Evolutionary conservation across 78 protist genomes (phyloP).

Genomic region (Dictyostelium intermedium): DNA sequence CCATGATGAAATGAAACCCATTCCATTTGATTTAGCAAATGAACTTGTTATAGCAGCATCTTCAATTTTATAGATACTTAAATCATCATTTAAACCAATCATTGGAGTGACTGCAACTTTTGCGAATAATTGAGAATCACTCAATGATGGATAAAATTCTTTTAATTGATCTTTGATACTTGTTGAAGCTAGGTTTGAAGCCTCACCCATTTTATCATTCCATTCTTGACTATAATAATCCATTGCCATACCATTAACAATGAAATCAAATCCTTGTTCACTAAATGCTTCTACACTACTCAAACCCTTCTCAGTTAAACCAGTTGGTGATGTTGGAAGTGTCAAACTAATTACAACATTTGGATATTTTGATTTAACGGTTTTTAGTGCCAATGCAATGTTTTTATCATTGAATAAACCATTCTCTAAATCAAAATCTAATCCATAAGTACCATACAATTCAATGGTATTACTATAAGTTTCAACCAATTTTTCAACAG

Average conservation of each 20-base stretch:
- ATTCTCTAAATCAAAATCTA: constrained; percentile 9
- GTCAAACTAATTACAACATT: background rate
- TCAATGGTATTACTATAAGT: background rate
- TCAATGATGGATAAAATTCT: background rate
- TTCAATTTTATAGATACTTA: background rate
- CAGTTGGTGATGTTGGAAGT: background rate
- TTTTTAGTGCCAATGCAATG: background rate
- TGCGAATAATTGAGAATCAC: background rate
- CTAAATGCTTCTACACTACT: background rate
- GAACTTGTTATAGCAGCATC: background rate
- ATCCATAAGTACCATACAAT: background rate
- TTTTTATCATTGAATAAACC: background rate
- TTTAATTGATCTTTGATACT: background rate
- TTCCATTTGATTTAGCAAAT: background rate
- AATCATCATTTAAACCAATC: constrained; percentile 13
- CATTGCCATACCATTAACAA: background rate
- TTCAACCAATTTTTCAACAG: background rate
- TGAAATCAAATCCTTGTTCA: background rate
- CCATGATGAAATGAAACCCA: background rate
- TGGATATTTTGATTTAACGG: background rate
- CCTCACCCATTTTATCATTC: background rate
- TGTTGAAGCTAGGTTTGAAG: background rate
- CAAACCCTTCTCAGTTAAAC: background rate
- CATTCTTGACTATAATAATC: background rate
- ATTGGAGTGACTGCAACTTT: background rate